Evolutionary conservation across 441 rosid species (phyloP).

Genomic region (Brassica balearica): DNA sequence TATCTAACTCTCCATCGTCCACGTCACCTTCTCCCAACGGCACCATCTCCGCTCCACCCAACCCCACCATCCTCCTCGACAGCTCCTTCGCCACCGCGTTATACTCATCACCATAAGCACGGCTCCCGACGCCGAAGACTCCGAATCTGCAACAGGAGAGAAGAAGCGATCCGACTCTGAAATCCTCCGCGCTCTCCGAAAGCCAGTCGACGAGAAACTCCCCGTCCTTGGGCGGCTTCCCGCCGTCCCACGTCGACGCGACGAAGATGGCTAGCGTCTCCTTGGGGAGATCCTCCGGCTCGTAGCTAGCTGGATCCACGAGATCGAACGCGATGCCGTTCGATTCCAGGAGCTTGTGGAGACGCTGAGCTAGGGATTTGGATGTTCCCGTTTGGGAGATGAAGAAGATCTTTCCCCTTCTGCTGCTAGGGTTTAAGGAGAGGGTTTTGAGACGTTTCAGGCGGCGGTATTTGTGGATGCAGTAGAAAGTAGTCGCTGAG

Average conservation of each 20-base stretch:
- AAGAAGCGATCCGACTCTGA: slow-evolving; percentile 77
- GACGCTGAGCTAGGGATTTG: slow-evolving; percentile 67
- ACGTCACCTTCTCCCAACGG: slow-evolving; percentile 73
- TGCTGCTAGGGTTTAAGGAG: slow-evolving; percentile 46
- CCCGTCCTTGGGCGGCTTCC: slow-evolving; percentile 70
- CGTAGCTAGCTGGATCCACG: slow-evolving; percentile 69
- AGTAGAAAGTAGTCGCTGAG: slow-evolving; percentile 84
- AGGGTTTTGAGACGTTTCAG: slow-evolving; percentile 49
- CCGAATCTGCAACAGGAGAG: slow-evolving; percentile 70
- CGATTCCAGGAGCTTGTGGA: slow-evolving; percentile 49
- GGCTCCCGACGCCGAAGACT: slow-evolving; percentile 86
- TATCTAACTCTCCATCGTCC: slow-evolving; percentile 65
- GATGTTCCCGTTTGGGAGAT: slow-evolving; percentile 85
- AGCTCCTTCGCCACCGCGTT: slow-evolving; percentile 61
- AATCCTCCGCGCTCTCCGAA: slow-evolving; percentile 83
- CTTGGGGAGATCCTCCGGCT: slow-evolving; percentile 85
- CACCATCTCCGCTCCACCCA: slow-evolving; percentile 74
- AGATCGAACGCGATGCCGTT: slow-evolving; percentile 64
- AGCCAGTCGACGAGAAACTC: slow-evolving; percentile 75
- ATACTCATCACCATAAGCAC: slow-evolving; percentile 64
- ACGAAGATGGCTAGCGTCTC: slow-evolving; percentile 64
- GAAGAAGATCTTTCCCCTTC: slow-evolving; percentile 71
- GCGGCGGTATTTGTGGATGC: slow-evolving; percentile 79
- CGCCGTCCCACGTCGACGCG: slow-evolving; percentile 90
- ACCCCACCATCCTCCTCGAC: slow-evolving; percentile 42